Conservation (phyloP, 495 filamentous ascomycete genomes). For the Bombardia bombarda region DNA sequence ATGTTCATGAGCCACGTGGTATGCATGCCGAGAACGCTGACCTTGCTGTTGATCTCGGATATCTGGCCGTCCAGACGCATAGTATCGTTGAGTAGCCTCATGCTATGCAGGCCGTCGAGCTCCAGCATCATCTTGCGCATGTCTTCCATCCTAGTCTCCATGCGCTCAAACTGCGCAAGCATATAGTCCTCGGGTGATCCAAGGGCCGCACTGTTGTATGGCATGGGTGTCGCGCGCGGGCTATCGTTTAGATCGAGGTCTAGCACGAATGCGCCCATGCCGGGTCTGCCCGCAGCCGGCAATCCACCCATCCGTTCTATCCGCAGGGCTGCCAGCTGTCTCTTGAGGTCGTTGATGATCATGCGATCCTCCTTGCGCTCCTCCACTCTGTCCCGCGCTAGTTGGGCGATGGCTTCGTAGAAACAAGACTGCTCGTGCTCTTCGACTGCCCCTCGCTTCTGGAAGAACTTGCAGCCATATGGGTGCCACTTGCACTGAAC, state of each 20-base stretch:
- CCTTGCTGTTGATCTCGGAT: constrained; percentile 42
- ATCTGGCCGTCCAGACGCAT: constrained; percentile 44
- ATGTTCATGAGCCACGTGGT: constrained; percentile 46
- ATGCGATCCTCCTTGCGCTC: constrained; percentile 18
- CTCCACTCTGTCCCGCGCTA: too few species aligned
- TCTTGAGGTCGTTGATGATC: constrained; percentile 19
- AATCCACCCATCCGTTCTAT: not conserved
- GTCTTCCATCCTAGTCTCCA: constrained; percentile 38
- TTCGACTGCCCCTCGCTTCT: constrained; percentile 23
- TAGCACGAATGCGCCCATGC: not conserved
- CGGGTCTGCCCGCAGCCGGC: constrained; percentile 1
- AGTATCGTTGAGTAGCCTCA: constrained; percentile 42
- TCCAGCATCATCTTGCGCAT: constrained; percentile 35
- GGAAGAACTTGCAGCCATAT: constrained; percentile 30
- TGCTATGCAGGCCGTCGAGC: constrained; percentile 38
- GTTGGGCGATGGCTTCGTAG: constrained; percentile 18
- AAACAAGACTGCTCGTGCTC: constrained; percentile 22
- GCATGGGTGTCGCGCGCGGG: constrained; percentile 3
- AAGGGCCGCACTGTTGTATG: constrained; percentile 4
- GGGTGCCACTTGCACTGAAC: constrained; percentile 32
- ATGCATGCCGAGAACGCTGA: constrained; percentile 45
- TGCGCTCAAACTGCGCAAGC: constrained; percentile 40
- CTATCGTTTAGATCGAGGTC: constrained; percentile 3
- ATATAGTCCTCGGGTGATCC: constrained; percentile 25
- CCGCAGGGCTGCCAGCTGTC: constrained; percentile 6